Base-by-base conservation (phyloP, 202 grass and related monocot species). In the Hordeum pubiflorum region DNA sequence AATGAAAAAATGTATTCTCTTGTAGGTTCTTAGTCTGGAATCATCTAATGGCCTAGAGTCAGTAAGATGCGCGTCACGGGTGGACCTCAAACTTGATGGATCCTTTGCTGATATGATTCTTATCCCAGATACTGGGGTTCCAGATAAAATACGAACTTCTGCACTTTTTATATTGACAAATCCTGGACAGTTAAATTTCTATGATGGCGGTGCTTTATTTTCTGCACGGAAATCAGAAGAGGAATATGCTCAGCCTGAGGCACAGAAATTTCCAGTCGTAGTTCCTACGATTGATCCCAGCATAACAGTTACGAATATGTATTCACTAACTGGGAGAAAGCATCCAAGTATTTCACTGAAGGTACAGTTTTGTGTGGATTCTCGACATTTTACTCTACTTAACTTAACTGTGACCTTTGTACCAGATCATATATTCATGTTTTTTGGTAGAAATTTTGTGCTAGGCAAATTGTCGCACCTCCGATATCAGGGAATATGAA, bases 61-160 rank as follows among this genome's bases (percentile, higher is more conserved):
- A 77, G 71, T 94, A 81, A 97, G 82, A 77, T 85, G 88, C 33
- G 78, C 83, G 58, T 92, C 91, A 1, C 83, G 90, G 65, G 72
- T 87, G 77, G 90, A 97, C 58, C 89, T 97, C 80, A 87, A 64
- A 32, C 90, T 97, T 87, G 89, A 92, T 73, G 94, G 94, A 82
- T 94, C 91, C 34, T 97, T 97, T 82, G 94, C 94, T 83, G 94
- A 97, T 91, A 97, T 97, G 94, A 97, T 97, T 80, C 80, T 97
- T 73, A 84, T 94, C 85, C 87, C 94, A 67, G 88, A 94, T 87
- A 76, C 75, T 60, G 86, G 80, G 60, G 66, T 86, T 76, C 74
- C 76, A 60, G 84, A 91, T 72, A 94, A 90, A 85, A 87, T 57
- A 74, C 77, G 38, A 76, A 87, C 87, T 76, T 84, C 84, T 74